Evolutionary conservation across 306 rosid genomes (phyloP), one percentile per base, ranked within the genome.

Genomic region (Lagenaria siceraria): DNA sequence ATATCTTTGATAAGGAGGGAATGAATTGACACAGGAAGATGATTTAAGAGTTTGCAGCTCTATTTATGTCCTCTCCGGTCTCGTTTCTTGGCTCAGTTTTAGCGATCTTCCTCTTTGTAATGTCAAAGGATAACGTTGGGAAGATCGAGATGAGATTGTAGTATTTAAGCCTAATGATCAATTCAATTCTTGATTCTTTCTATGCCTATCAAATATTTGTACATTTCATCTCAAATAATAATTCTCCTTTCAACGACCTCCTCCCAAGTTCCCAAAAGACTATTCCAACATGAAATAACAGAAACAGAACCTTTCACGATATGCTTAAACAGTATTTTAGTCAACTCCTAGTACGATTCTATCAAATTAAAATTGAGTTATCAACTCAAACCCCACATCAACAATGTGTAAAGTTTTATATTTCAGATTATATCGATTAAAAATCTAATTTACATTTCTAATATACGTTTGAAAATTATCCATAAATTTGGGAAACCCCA

Each of bases 171-270:
- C 13, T 1, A 70, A 70, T 46, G 36, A 70, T 70, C 29, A 70
- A 46, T 70, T 14, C 33, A 24, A 43, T 70, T 70, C 76, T 70
- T 46, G 36, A 70, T 70, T 70, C 54, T 65, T 65, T 70, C 56
- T 24, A 69, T 62, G 70, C 70, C 36, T 29, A 49, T 38, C 21
- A 33, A 29, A 2, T 36, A 36, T 43, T 46, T 70, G 36, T 70
- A 48, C 29, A 25, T 42, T 68, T 42, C 74, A 40, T 42, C 74
- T 68, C 54, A 21, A 46, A 12, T 46, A 40, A 66, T 11, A 66
- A n/a, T 19, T 19, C 7, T 14, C 5, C 46, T 29, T 33, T 25
- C 38, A 60, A 25, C 10, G 0, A 24, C 17, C 5, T 25, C 15
- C 17, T 29, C 24, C 27, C 10, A n/a, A 9, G 27, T 54, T 12